A percentile compares a stretch with the other conserved stretches of the same genome.
Conservation (phyloP, 2,329 filamentous ascomycete species). For the Cryphonectria naterciae region DNA sequence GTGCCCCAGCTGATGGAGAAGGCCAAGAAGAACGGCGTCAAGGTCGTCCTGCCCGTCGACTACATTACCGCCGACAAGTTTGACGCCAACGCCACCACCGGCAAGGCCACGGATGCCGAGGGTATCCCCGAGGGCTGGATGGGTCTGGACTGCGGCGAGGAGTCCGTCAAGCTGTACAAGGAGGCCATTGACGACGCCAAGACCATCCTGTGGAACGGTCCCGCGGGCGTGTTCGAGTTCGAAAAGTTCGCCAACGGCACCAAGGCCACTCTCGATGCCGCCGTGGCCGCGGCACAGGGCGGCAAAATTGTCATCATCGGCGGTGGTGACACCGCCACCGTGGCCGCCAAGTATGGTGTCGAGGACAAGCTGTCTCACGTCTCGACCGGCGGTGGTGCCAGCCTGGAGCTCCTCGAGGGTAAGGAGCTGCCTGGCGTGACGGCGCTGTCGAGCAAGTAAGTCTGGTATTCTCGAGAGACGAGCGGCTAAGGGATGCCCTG, state of each 20-base stretch:
- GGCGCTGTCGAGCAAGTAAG: conserved; percentile 81
- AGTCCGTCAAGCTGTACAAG: conserved; percentile 89
- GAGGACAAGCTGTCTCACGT: conserved; percentile 99
- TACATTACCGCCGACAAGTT: conserved; percentile 98
- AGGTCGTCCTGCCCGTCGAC: conserved; percentile 92
- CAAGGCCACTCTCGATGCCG: conserved; percentile 88
- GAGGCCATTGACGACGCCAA: conserved; percentile 83
- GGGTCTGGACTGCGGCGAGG: conserved; percentile 91
- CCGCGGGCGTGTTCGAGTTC: conserved; percentile 96
- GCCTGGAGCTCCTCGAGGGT: conserved; percentile 94
- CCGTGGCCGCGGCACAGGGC: conserved; percentile 75
- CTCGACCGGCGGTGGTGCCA: conserved; percentile 93
- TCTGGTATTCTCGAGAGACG: conserved; percentile 20
- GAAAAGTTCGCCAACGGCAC: conserved; percentile 92
- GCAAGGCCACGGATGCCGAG: conserved; percentile 80
- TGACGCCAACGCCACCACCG: conserved; percentile 77
- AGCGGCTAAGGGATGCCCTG: background rate
- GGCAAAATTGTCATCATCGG: conserved; percentile 99
- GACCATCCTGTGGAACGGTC: conserved; percentile 99
- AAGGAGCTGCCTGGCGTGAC: conserved; percentile 94
- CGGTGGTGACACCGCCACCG: conserved; percentile 96
- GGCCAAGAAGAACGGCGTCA: conserved; percentile 94
- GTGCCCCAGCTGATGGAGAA: conserved; percentile 87
- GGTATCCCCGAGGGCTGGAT: conserved; percentile 98
- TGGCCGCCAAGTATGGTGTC: conserved; percentile 94